phyloP scores from a whole-genome alignment of 768 basidiomycete species.

The Cyclocybe aegerita region DNA sequence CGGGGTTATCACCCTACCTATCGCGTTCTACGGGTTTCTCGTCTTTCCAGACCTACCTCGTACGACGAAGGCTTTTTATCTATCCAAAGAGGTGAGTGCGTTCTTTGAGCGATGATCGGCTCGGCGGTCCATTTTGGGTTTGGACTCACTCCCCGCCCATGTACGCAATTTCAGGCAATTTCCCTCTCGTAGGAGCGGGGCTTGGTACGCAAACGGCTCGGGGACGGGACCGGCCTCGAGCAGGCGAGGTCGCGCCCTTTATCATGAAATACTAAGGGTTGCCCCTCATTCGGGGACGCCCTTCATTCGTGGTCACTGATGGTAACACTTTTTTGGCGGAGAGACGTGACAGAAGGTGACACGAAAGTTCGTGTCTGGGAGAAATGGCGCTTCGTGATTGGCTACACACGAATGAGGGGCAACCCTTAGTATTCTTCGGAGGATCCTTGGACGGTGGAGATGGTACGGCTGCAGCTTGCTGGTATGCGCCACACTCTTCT shows the following conservation, averaged over 20 bases:
- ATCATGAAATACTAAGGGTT: slow-evolving; percentile 47
- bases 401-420: no score
- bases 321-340: no score
- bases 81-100: slow-evolving; percentile 48
- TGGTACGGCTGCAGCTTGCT: slow-evolving; percentile 69
- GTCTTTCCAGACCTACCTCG: slow-evolving; percentile 73
- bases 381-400: no score
- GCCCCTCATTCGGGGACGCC: no score
- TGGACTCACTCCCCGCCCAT: not conserved
- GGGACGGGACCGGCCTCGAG: slow-evolving; percentile 25
- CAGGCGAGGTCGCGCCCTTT: slow-evolving; percentile 42
- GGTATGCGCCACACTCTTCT: slow-evolving; percentile 30
- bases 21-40: slow-evolving; percentile 69
- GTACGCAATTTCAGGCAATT: not conserved
- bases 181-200: slow-evolving; percentile 47
- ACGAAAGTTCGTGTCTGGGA: no score
- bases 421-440: slow-evolving; percentile 41
- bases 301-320: no score
- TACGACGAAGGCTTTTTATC: slow-evolving; percentile 63
- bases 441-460: slow-evolving; percentile 59
- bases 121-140: no score
- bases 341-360: no score
- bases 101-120: not conserved
- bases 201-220: slow-evolving; percentile 49
- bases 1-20: slow-evolving; percentile 69